Conservation (phyloP, 2,329 filamentous ascomycete species). For the Keithomyces neogunnii region DNA sequence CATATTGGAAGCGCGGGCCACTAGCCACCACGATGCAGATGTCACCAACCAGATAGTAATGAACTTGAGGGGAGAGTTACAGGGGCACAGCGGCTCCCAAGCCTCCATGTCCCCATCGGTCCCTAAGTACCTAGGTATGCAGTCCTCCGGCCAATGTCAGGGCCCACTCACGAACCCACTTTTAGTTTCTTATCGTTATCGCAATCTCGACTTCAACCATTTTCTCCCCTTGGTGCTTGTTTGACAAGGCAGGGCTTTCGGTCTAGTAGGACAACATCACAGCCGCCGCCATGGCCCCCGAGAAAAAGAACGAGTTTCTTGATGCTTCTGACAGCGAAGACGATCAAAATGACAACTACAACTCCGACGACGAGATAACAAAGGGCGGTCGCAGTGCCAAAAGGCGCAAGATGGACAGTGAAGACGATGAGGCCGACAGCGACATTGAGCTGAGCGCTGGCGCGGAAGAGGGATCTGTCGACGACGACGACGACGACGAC, state of each 20-base stretch:
- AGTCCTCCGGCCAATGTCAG: background rate
- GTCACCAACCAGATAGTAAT: too few relatives aligned
- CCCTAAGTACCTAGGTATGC: background rate
- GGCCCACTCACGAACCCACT: background rate
- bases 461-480: constrained; percentile 12
- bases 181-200: background rate
- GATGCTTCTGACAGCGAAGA: constrained; percentile 51
- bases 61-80: too few relatives aligned
- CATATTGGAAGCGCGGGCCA: too few relatives aligned
- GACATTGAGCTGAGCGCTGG: constrained; percentile 25
- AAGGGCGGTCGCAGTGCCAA: constrained; percentile 58
- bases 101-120: background rate
- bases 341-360: constrained; percentile 49
- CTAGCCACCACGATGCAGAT: too few relatives aligned
- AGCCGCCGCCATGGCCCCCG: constrained; percentile 46
- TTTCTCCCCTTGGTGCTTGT: background rate
- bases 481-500: background rate
- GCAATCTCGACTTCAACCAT: background rate
- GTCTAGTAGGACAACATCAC: too few relatives aligned
- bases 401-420: constrained; percentile 48
- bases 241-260: background rate
- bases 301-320: constrained; percentile 67
- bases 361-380: constrained; percentile 61
- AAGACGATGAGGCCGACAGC: constrained; percentile 27
- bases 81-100: too few relatives aligned